Conservation (phyloP, 768 basidiomycete genomes). For the Suillus subaureus region DNA sequence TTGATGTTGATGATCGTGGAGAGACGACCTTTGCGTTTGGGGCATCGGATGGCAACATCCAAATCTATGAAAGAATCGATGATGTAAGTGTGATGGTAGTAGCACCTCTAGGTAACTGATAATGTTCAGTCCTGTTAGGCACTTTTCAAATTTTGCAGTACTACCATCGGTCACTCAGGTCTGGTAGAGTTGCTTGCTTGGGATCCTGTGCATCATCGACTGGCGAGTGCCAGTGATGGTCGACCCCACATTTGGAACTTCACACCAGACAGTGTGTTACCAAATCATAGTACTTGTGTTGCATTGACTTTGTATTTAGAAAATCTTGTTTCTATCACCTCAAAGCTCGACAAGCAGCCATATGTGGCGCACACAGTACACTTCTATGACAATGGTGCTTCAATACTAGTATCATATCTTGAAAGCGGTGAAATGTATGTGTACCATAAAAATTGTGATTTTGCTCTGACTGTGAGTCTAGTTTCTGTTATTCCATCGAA, state of each 20-base stretch:
- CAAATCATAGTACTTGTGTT: neutral
- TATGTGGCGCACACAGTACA: conserved; percentile 1
- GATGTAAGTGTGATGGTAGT: neutral
- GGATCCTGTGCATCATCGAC: neutral
- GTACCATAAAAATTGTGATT: neutral
- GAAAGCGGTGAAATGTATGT: conserved; percentile 8
- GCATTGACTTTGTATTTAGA: neutral
- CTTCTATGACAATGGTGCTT: conserved; percentile 5
- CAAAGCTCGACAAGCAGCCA: neutral
- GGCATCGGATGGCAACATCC: neutral
- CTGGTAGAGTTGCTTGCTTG: neutral
- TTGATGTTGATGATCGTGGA: neutral
- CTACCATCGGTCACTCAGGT: neutral
- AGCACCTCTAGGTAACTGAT: neutral
- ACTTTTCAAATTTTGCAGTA: neutral
- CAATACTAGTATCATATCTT: conserved; percentile 2
- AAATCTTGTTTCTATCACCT: neutral
- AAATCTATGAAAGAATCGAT: neutral
- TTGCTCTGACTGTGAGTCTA: neutral
- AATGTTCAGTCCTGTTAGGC: neutral
- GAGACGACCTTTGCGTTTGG: neutral
- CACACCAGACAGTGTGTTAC: neutral
- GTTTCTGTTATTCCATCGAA: neutral
- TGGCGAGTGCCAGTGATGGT: neutral
- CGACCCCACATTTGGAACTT: neutral